Evolutionary conservation across 2,329 filamentous ascomycete genomes (phyloP).

Genomic region (Alternaria sp.): DNA sequence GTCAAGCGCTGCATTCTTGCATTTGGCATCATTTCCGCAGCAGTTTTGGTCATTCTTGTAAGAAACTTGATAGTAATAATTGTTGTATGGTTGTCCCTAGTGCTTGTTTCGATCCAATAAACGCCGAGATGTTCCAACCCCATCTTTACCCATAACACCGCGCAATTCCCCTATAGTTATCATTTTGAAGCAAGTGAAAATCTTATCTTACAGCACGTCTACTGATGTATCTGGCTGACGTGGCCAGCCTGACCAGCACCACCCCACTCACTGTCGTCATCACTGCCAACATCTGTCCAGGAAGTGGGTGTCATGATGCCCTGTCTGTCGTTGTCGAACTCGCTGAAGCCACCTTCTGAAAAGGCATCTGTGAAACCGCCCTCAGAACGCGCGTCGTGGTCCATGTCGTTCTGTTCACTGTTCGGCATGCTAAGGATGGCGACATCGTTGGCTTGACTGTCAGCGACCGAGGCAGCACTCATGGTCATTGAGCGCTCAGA

Average conservation of each 20-base stretch:
- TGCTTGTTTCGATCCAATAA: not conserved
- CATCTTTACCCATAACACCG: not conserved
- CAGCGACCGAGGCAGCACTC: conserved; percentile 40
- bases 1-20: not conserved
- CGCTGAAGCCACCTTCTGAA: conserved; percentile 45
- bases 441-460: conserved; percentile 43
- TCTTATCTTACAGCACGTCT: not conserved
- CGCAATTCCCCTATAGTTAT: not conserved
- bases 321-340: conserved; percentile 26
- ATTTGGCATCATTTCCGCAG: not conserved
- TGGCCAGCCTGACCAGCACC: conserved; percentile 36
- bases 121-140: not conserved
- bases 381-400: conserved; percentile 47
- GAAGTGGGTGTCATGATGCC: conserved; percentile 49
- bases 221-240: conserved; percentile 35
- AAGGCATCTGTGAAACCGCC: conserved; percentile 49
- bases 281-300: conserved; percentile 53
- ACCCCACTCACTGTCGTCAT: conserved; percentile 51
- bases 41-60: not conserved
- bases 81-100: not conserved
- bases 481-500: conserved; percentile 43
- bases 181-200: conserved; percentile 10
- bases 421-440: conserved; percentile 43
- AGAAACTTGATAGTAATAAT: not conserved
- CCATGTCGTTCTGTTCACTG: conserved; percentile 36